Evolutionary conservation across 139 green algal species (phyloP).

Genomic region (Parachlorella kessleri): DNA sequence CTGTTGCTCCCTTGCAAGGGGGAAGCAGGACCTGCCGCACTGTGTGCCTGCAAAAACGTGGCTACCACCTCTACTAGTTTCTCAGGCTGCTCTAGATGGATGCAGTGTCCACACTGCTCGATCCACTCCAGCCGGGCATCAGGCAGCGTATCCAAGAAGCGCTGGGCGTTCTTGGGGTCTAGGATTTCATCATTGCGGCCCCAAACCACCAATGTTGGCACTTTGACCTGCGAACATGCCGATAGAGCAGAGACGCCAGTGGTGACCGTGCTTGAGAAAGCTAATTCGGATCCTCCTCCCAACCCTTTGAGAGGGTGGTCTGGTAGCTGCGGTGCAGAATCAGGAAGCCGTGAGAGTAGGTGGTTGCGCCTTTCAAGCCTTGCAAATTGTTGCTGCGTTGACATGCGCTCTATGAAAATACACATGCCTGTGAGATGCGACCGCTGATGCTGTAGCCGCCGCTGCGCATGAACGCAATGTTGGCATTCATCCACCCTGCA

Average conservation of each 20-base stretch:
- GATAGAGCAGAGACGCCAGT: slow-evolving; percentile 29
- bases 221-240: too few relatives aligned
- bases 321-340: too few relatives aligned
- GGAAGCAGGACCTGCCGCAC: too few relatives aligned
- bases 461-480: slow-evolving; percentile 89
- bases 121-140: slow-evolving; percentile 66
- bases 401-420: too few relatives aligned
- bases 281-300: too few relatives aligned
- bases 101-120: slow-evolving; percentile 85
- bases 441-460: slow-evolving; percentile 82
- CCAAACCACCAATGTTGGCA: slow-evolving; percentile 89
- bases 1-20: too few relatives aligned
- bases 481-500: slow-evolving; percentile 89
- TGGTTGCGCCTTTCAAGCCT: too few relatives aligned
- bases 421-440: slow-evolving; percentile 7
- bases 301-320: too few relatives aligned
- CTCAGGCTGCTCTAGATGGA: slow-evolving; percentile 83
- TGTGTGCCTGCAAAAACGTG: slow-evolving; percentile 36
- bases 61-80: slow-evolving; percentile 39
- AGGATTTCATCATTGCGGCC: slow-evolving; percentile 87
- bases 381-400: too few relatives aligned
- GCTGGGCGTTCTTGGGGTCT: slow-evolving; percentile 46
- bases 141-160: slow-evolving; percentile 61
- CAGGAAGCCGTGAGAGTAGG: too few relatives aligned
- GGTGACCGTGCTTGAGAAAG: neutral